Conservation (phyloP, 441 rosid genomes). For the Jatropha podagrica region DNA sequence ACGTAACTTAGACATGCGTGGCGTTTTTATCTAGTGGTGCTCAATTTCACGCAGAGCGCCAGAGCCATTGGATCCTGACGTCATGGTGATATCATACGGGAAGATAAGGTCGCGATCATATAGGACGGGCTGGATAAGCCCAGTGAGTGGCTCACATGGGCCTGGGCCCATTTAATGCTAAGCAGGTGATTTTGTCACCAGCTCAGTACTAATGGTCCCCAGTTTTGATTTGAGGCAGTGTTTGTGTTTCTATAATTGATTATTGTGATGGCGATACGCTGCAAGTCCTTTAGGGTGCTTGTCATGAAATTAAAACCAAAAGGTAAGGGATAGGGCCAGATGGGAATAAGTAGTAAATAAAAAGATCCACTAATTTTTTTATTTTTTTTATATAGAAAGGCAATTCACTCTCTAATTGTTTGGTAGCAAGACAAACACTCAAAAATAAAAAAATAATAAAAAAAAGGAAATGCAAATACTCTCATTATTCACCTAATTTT, state of each 20-base stretch:
- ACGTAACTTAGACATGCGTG: conserved; percentile 8
- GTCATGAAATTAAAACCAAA: background rate
- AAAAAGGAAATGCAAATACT: too few species aligned
- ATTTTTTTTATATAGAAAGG: background rate
- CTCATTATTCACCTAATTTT: too few species aligned
- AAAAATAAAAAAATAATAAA: too few species aligned
- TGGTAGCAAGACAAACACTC: background rate
- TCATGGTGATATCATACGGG: background rate
- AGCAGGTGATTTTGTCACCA: background rate
- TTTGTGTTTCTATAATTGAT: background rate
- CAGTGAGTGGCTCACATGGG: background rate
- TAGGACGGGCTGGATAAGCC: background rate
- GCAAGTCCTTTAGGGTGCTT: background rate
- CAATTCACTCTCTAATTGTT: background rate
- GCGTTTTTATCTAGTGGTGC: background rate
- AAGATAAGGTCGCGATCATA: background rate
- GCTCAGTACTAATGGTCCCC: background rate
- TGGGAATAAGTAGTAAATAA: background rate
- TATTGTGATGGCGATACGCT: background rate
- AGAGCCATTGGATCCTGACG: background rate
- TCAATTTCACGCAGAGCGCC: background rate
- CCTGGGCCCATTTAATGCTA: background rate
- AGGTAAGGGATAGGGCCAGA: background rate
- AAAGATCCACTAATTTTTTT: background rate
- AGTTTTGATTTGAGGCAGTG: background rate